Evolutionary conservation across 2,329 filamentous ascomycete genomes (phyloP).

Genomic region (Penicillium nordicum): DNA sequence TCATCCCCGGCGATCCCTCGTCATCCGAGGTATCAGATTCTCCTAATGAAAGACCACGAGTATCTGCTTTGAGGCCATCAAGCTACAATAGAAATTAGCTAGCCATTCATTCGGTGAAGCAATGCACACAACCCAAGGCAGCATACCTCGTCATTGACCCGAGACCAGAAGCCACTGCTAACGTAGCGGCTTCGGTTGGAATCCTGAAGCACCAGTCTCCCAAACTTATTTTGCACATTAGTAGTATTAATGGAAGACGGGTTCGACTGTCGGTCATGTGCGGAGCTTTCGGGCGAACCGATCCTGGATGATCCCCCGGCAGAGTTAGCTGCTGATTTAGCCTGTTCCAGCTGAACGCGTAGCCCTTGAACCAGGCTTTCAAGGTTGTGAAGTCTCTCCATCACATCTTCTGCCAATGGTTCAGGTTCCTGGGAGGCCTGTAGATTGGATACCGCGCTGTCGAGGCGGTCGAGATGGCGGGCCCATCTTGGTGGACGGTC

Average conservation of each 20-base stretch:
- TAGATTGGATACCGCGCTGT: constrained; percentile 19
- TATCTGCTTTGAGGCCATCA: constrained; percentile 16
- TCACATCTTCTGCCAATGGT: constrained; percentile 39
- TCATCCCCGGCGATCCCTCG: constrained; percentile 30
- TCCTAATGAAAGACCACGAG: constrained; percentile 29
- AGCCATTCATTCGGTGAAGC: not conserved
- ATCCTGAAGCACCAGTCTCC: constrained; percentile 49
- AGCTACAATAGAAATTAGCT: constrained; percentile 12
- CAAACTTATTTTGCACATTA: constrained; percentile 44
- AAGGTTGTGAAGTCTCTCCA: constrained; percentile 51
- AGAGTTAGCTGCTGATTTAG: constrained; percentile 31
- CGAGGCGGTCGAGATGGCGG: constrained; percentile 46
- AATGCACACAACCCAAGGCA: constrained; percentile 23
- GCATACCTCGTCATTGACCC: constrained; percentile 54
- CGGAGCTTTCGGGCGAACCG: constrained; percentile 30
- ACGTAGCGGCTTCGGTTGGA: constrained; percentile 47
- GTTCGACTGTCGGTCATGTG: constrained; percentile 13
- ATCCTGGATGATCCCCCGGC: constrained; percentile 25
- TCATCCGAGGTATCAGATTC: constrained; percentile 38
- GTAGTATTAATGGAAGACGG: constrained; percentile 3
- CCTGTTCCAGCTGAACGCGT: constrained; percentile 47
- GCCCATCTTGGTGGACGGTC: constrained; percentile 55
- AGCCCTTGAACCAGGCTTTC: constrained; percentile 53
- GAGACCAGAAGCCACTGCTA: constrained; percentile 55
- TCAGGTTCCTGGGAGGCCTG: constrained; percentile 17